A percentile compares a stretch with the other conserved stretches of the same genome.
phyloP scores from a whole-genome alignment of 495 filamentous ascomycete genomes.

The Jackrogersella minutella region DNA sequence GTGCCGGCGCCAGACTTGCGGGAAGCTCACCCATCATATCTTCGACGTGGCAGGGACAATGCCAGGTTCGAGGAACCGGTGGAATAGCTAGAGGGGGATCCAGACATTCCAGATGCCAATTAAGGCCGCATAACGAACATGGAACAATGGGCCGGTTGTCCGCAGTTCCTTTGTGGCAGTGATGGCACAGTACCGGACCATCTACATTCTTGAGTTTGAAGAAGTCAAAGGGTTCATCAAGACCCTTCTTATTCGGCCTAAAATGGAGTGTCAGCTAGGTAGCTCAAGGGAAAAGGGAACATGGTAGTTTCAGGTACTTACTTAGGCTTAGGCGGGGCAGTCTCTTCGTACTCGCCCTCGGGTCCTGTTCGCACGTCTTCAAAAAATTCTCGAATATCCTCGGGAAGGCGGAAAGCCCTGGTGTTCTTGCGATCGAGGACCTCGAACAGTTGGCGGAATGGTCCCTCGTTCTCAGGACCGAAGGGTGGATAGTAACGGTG shows the following conservation, averaged over 20 bases:
- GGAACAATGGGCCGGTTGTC: constrained; percentile 71
- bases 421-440: constrained; percentile 70
- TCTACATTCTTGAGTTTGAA: constrained; percentile 70
- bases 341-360: constrained; percentile 82
- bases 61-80: constrained; percentile 77
- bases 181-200: constrained; percentile 74
- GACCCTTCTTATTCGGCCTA: constrained; percentile 61
- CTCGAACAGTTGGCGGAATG: constrained; percentile 67
- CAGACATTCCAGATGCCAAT: constrained; percentile 92
- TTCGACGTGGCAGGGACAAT: constrained; percentile 86
- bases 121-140: constrained; percentile 80
- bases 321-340: constrained; percentile 51
- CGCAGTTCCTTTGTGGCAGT: constrained; percentile 67
- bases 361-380: constrained; percentile 73
- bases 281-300: not conserved
- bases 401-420: constrained; percentile 76
- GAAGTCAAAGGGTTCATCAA: constrained; percentile 72
- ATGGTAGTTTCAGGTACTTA: constrained; percentile 33
- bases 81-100: constrained; percentile 83
- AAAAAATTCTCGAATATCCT: constrained; percentile 72
- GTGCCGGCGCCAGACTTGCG: constrained; percentile 54
- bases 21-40: constrained; percentile 55
- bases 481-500: constrained; percentile 46
- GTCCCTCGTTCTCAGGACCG: constrained; percentile 47
- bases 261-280: constrained; percentile 37